Evolutionary conservation across 2,329 filamentous ascomycete genomes (phyloP).

Genomic region (Hortaea sp.): DNA sequence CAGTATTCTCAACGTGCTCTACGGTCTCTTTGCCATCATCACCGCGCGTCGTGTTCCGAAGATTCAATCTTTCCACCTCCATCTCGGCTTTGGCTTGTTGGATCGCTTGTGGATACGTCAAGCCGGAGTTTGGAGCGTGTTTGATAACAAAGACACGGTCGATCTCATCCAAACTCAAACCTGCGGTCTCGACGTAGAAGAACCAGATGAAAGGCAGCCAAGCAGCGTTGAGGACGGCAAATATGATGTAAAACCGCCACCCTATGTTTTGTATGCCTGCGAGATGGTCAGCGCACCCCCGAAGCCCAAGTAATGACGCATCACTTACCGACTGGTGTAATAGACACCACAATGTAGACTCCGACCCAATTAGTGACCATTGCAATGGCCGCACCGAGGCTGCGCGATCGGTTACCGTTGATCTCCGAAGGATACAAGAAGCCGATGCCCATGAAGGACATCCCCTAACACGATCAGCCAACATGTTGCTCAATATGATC

Average conservation of each 20-base stretch:
- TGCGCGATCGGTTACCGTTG: no score
- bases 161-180: slow-evolving; percentile 15
- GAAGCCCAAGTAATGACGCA: slow-evolving; percentile 5
- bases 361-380: no score
- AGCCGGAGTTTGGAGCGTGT: slow-evolving; percentile 3
- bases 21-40: no score
- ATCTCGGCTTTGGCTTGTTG: slow-evolving; percentile 4
- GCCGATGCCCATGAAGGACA: no score
- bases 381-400: no score
- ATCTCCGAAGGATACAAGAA: no score
- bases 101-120: slow-evolving; percentile 7
- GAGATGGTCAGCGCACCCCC: slow-evolving; percentile 5
- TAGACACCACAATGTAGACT: slow-evolving; percentile 8
- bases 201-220: slow-evolving; percentile 47
- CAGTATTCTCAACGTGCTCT: no score
- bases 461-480: no score
- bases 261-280: slow-evolving; percentile 7
- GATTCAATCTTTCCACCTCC: no score
- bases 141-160: slow-evolving; percentile 9
- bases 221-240: slow-evolving; percentile 40
- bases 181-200: slow-evolving; percentile 52
- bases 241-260: slow-evolving; percentile 29
- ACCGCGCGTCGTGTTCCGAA: no score
- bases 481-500: no score
- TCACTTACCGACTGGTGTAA: slow-evolving; percentile 8